Evolutionary conservation across 2,329 filamentous ascomycete species (phyloP), one percentile per base, ranked within the genome.

Genomic region (Ophiosphaerella herpotricha): DNA sequence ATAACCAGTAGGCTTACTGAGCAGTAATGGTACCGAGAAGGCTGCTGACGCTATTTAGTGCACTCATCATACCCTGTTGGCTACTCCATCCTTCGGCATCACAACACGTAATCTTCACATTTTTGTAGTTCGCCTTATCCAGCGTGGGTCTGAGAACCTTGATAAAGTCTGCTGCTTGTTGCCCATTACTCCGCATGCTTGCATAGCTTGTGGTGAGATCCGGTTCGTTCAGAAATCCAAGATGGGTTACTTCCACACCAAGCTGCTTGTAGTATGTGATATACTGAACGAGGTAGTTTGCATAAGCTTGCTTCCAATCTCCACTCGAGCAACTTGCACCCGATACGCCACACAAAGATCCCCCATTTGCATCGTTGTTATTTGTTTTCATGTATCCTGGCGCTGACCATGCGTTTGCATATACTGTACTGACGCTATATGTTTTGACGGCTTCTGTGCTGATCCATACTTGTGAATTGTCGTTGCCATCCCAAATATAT

Each of bases 331-430:
- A 80, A 7, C 26, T 67, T 16, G 73, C 66, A 13, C 74, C 72
- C 21, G 67, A 70, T 1, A 78, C 77, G 16, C 78, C 78, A 50
- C 78, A 81, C 0, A 81, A 63, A 23, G 74, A 75, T 1, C 78
- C 78, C 0, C 77, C 76, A 54, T 77, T 72, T 32, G 65, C 70
- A 38, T 80, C 74, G 47, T 75, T 72, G 13, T 66, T 65, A 50
- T 80, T 80, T 2, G 75, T 80, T 66, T 81, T 80, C 79, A 82
- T 81, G 58, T 75, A 81, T 0, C 76, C 77, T 1, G 78, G 78
- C 1, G 78, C 78, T 36, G 71, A 75, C 79, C 79, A 82, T 1
- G 79, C 77, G 60, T 82, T 75, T 4, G 76, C 76, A 52, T 80
- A 79, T 38, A 80, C 70, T 2, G 66, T 75, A 34, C 64, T 80